Conservation (phyloP, 2,329 filamentous ascomycete species). For the Sporothrix phasma region DNA sequence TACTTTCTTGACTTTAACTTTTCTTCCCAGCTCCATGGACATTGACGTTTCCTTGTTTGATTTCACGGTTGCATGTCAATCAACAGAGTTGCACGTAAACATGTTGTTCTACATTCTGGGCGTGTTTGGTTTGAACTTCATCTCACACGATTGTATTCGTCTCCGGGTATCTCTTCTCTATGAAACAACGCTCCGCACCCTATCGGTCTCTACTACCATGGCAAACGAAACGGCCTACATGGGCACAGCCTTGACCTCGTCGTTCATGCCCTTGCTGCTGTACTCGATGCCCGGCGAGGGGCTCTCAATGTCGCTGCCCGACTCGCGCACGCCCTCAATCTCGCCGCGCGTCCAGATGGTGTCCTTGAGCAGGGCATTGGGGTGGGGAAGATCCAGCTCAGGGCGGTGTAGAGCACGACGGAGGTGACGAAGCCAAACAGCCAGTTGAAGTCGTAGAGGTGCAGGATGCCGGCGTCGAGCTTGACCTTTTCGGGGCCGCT, state of each 20-base stretch:
- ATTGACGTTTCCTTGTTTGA: too few relatives aligned
- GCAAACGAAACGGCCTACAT: neutral
- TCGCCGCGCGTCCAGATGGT: conserved; percentile 30
- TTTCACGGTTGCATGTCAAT: too few relatives aligned
- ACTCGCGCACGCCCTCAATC: conserved; percentile 19
- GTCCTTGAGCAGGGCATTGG: conserved; percentile 36
- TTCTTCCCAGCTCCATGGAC: too few relatives aligned
- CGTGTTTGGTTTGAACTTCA: neutral
- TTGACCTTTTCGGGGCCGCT: conserved; percentile 14
- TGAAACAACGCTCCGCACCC: neutral
- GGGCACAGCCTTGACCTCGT: conserved; percentile 3
- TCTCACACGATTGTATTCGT: neutral
- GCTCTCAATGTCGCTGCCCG: conserved; percentile 20
- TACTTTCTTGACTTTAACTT: too few relatives aligned
- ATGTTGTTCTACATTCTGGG: neutral
- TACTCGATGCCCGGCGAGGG: neutral
- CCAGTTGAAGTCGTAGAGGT: conserved; percentile 58
- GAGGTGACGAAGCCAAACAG: conserved; percentile 50
- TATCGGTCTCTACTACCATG: too few relatives aligned
- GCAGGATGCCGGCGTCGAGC: conserved; percentile 33
- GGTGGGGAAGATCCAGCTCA: conserved; percentile 40
- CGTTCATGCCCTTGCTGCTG: conserved; percentile 4
- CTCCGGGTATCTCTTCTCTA: conserved; percentile 8
- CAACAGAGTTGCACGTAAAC: too few relatives aligned
- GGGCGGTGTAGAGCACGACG: conserved; percentile 42